phyloP scores from a whole-genome alignment of 306 rosid species.

The Vigna reflexopilosa region DNA sequence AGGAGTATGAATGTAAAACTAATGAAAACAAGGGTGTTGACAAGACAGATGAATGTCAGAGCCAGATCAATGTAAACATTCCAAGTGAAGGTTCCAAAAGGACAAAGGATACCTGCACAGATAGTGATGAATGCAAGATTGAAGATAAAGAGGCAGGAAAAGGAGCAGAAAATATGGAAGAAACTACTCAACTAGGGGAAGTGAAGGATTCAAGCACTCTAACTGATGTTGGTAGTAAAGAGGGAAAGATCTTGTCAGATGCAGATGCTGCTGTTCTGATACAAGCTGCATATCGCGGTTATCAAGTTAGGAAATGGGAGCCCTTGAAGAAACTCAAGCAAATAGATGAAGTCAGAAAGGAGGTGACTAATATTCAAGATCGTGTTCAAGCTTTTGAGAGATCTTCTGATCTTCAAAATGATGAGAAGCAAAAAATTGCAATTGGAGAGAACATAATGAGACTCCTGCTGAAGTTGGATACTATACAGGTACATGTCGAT shows the following conservation, averaged over 20 bases:
- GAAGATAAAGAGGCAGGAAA: conserved; percentile 38
- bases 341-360: conserved; percentile 62
- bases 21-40: conserved; percentile 36
- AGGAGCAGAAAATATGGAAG: background rate
- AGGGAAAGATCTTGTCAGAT: conserved; percentile 48
- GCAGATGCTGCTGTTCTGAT: conserved; percentile 70
- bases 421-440: conserved; percentile 54
- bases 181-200: conserved; percentile 6
- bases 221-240: background rate
- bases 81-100: background rate
- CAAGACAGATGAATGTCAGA: background rate
- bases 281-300: conserved; percentile 78
- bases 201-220: conserved; percentile 2
- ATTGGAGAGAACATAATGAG: conserved; percentile 84
- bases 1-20: conserved; percentile 32
- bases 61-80: background rate
- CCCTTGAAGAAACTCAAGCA: conserved; percentile 74
- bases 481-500: conserved; percentile 66
- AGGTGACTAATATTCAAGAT: conserved; percentile 49
- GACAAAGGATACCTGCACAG: conserved; percentile 22
- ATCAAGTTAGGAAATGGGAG: conserved; percentile 69
- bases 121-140: background rate
- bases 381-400: conserved; percentile 54
- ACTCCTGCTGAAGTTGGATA: conserved; percentile 72
- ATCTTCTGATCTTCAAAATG: conserved; percentile 44